Conservation (phyloP, 441 rosid species). For the Sinapis alba region DNA sequence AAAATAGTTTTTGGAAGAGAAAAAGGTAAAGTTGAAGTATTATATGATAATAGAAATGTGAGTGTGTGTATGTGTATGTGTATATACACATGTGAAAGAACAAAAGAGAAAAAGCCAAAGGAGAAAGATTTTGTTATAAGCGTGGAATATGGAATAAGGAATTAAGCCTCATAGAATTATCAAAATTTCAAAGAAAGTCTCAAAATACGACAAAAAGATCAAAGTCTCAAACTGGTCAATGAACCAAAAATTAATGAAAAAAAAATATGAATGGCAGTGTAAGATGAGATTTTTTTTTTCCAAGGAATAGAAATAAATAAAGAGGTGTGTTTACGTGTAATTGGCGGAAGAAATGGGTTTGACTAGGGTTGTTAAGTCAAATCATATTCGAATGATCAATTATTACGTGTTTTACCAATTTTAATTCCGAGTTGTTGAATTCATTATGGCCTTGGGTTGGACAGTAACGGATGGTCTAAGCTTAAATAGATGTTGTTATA, state of each 20-base stretch:
- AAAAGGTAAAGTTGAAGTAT: conserved; percentile 52
- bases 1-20: conserved; percentile 32
- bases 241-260: conserved; percentile 25
- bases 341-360: conserved; percentile 25
- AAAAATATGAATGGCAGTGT: conserved; percentile 22
- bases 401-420: conserved; percentile 21
- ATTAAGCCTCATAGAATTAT: conserved; percentile 23
- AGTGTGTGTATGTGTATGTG: conserved; percentile 25
- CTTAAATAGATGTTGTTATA: background rate
- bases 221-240: conserved; percentile 29
- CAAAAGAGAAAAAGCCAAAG: conserved; percentile 19
- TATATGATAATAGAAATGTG: conserved; percentile 37
- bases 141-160: conserved; percentile 37
- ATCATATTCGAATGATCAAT: conserved; percentile 27
- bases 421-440: conserved; percentile 5
- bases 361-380: conserved; percentile 37
- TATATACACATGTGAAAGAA: conserved; percentile 32
- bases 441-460: conserved; percentile 11
- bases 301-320: background rate
- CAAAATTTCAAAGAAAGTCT: background rate
- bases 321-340: conserved; percentile 23
- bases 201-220: conserved; percentile 16
- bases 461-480: conserved; percentile 16
- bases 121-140: conserved; percentile 35
- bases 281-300: conserved; percentile 1